Evolutionary conservation across 495 filamentous ascomycete genomes (phyloP), one percentile per base, ranked within the genome.

Genomic region (Tetracladium marchalianum): DNA sequence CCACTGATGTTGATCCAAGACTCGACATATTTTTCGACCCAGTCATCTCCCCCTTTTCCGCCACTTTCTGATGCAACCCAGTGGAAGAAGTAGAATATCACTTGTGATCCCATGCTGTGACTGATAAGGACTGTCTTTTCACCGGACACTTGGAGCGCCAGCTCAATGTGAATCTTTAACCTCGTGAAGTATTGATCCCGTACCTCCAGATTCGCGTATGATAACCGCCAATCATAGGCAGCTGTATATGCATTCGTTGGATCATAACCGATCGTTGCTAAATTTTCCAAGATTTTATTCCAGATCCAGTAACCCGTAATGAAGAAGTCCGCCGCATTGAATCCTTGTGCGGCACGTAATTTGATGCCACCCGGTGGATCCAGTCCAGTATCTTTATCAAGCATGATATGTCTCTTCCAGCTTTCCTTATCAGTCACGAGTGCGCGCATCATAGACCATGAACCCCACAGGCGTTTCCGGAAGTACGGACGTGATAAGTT

Each of bases 271-370:
- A 98, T 83, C 1, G 84, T 89, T 1, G 92, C 92, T 41, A 98
- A 68, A 56, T 98, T 97, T 59, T 98, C 90, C 19, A 98, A 65
- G 43, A 98, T 95, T 66, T 98, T 98, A 56, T 84, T 94, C 92
- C 93, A 98, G 12, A 98, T 96, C 92, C 92, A 98, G 63, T 98
- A 98, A 18, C 73, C 71, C 3, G 71, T 85, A 55, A 85, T 85
- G 61, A 88, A 89, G 64, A 97, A 96, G 67, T 98, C 92, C n/a
- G 92, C 88, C 7, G 92, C 93, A 62, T 98, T 92, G 59, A 98
- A 98, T 4, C 92, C 92, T 63, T 97, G 93, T 0, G 93, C 90
- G 17, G 92, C 89, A 36, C 93, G 80, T 11, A 98, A 67, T 65
- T 97, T 97, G 56, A 97, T 84, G 2, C 84, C 85, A 38, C 48